Base-by-base conservation (phyloP, 2,329 filamentous ascomycete species). In the Penicillium sp. region DNA sequence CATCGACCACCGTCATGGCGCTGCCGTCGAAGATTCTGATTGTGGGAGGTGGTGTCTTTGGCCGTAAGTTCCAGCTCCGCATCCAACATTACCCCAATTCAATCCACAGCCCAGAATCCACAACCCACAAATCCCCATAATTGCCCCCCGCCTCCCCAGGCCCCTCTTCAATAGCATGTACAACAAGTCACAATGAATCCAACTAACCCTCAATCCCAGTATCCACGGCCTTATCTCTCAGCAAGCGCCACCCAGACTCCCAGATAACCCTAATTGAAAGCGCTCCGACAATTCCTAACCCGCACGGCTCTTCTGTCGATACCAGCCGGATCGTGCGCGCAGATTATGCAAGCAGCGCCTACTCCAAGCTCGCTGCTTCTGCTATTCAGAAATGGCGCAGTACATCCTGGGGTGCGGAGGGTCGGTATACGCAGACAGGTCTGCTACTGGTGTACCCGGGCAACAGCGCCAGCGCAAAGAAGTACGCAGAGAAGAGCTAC, bases 261-360 rank as follows among this genome's bases (percentile, higher is more conserved):
- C 73, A 76, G 44, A 82, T 88, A 59, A 86, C 83, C 7, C 70
- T 88, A 33, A 71, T 88, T 53, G 85, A 88, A 62, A 77, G 82
- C 24, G 78, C 81, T 21, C 73, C 80, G 2, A 72, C 67, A 35
- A 85, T 86, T 55, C 85, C 84, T 22, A 81, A 84, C 51, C 80
- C 82, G 2, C 81, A 86, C 66, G 83, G 81, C 53, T 82, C 83
- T 11, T 84, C 81, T 60, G 81, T 86, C 59, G 85, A 88, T 70
- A 79, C 79, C 46, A 86, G 82, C 22, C 84, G 85, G 55, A 87
- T 87, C 62, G 79, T 88, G 49, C 81, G 85, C 33, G 82, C 87
- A 37, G 93, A 98, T 80, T 98, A 98, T 70, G 87, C 90, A 5
- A 87, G 93, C 69, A 78, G 84, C 0, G 84, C 87, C 22, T 98